Evolutionary conservation across 164 flowering plant species (phyloP).

Genomic region (Pachysandra terminalis): DNA sequence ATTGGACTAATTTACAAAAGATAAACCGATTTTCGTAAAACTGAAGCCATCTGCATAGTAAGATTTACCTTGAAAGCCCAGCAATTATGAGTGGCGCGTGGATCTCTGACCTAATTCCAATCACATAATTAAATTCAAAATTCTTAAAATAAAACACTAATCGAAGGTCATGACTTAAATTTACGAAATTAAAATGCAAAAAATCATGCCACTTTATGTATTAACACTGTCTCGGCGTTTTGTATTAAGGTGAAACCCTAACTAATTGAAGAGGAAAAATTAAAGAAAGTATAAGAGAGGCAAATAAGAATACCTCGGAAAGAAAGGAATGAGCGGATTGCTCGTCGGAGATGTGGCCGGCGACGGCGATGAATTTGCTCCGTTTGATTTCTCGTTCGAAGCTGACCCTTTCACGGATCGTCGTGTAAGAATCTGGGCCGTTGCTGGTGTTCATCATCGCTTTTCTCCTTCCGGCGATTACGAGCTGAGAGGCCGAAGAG

Average conservation of each 20-base stretch:
- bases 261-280: neutral
- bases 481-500: neutral
- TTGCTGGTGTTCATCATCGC: slow-evolving; percentile 15
- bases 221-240: too few relatives aligned
- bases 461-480: slow-evolving; percentile 10
- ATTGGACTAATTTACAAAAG: neutral
- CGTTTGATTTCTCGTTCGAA: slow-evolving; percentile 70
- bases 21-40: too few relatives aligned
- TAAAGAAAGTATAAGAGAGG: neutral
- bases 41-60: neutral
- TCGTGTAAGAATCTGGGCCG: slow-evolving; percentile 49
- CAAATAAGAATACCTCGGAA: slow-evolving; percentile 41
- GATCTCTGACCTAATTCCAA: slow-evolving; percentile 63
- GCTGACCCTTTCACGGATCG: slow-evolving; percentile 49
- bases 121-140: too few relatives aligned
- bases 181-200: neutral
- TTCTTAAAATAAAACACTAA: neutral
- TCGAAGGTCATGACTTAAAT: neutral
- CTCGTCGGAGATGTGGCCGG: slow-evolving; percentile 63
- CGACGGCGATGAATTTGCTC: slow-evolving; percentile 95
- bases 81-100: slow-evolving; percentile 89
- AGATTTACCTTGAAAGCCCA: slow-evolving; percentile 91
- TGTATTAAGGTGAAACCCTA: neutral
- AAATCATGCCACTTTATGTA: too few relatives aligned
- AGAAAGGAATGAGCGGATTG: slow-evolving; percentile 71